A percentile compares a stretch with the other conserved stretches of the same genome.
These are phyloP conservation scores for Macadamia integrifolia DNA, from an alignment of 164 flowering plant species.

Conservation along the genomic window DNA sequence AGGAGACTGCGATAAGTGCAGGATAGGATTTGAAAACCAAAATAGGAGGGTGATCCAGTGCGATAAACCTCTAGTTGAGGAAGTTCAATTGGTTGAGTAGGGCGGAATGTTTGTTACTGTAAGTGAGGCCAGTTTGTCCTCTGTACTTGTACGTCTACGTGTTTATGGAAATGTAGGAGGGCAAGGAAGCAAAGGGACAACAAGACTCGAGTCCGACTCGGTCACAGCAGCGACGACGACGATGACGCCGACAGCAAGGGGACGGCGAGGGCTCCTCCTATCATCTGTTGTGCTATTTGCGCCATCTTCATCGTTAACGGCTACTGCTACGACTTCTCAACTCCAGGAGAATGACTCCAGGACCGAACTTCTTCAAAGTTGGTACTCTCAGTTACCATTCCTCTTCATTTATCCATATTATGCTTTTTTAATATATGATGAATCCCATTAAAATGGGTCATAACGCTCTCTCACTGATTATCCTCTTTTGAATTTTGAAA, in stretches of 20 bases:
- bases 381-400: not conserved
- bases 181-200: slow-evolving; percentile 4
- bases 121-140: slow-evolving; percentile 33
- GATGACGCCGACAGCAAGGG: slow-evolving; percentile 7
- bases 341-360: slow-evolving; percentile 31
- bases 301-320: slow-evolving; percentile 5
- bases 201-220: not conserved
- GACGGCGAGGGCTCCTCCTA: slow-evolving; percentile 48
- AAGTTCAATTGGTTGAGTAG: no score
- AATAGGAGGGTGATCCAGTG: not conserved
- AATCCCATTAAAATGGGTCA: not conserved
- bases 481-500: not conserved
- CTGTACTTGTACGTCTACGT: slow-evolving; percentile 20
- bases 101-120: slow-evolving; percentile 24
- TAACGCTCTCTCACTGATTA: not conserved
- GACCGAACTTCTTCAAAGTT: slow-evolving; percentile 55
- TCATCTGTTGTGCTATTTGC: slow-evolving; percentile 9
- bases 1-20: not conserved
- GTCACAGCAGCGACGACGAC: not conserved
- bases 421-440: not conserved
- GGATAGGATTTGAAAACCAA: not conserved
- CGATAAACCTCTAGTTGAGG: no score
- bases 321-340: slow-evolving; percentile 11
- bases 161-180: slow-evolving; percentile 17
- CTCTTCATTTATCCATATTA: not conserved